Conservation (phyloP, 805 yeast genomes). For the Candida morakotiae region DNA sequence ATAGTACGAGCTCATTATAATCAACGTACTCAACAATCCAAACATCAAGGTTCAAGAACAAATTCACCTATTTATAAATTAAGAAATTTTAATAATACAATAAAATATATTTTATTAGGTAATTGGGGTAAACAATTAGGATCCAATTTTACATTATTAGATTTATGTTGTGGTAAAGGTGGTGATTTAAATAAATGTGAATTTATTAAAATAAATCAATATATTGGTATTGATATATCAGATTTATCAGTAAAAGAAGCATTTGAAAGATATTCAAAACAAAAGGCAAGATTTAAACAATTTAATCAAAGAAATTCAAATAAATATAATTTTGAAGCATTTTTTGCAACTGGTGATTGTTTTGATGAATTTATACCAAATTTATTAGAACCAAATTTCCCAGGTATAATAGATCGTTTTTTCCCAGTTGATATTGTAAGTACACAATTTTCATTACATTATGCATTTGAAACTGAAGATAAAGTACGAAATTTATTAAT, state of each 20-base stretch:
- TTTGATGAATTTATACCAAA: conserved; percentile 69
- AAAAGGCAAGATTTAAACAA: conserved; percentile 39
- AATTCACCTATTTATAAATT: conserved; percentile 81
- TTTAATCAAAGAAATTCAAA: conserved; percentile 31
- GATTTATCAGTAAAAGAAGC: conserved; percentile 88
- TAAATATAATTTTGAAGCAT: conserved; percentile 65
- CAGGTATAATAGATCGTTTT: conserved; percentile 52
- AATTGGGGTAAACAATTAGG: conserved; percentile 45
- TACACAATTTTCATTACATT: conserved; percentile 90
- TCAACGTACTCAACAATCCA: conserved; percentile 69
- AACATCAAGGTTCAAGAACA: conserved; percentile 54
- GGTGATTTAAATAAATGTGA: conserved; percentile 94
- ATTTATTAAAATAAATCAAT: conserved; percentile 65
- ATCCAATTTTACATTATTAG: conserved; percentile 51
- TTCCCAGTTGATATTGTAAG: conserved; percentile 88
- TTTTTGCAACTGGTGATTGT: conserved; percentile 90
- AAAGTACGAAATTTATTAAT: conserved; percentile 69
- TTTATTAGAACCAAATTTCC: conserved; percentile 58
- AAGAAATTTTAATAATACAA: conserved; percentile 86
- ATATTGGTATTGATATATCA: conserved; percentile 89
- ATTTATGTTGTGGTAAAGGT: conserved; percentile 96
- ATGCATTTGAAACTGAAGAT: conserved; percentile 84
- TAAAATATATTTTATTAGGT: conserved; percentile 80
- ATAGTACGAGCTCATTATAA: conserved; percentile 84
- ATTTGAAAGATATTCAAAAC: conserved; percentile 60